phyloP scores from a whole-genome alignment of 1,284 basidiomycete species.

The Sanghuangporus baumii region DNA sequence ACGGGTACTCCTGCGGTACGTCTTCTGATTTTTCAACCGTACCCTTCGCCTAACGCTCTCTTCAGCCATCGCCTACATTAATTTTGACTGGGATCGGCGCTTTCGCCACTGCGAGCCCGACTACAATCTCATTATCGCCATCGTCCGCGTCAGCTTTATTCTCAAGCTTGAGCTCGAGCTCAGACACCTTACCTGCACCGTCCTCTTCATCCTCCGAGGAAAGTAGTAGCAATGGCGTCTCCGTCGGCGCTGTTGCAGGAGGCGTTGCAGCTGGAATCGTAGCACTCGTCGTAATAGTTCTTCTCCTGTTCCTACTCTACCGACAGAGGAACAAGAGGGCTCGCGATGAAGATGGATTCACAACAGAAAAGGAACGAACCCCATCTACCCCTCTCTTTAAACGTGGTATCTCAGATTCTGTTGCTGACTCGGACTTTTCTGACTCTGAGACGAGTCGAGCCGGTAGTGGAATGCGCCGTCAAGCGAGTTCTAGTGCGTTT shows the following conservation, averaged over 20 bases:
- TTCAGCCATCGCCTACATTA: slow-evolving; percentile 9
- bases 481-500: background rate
- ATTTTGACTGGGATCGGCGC: slow-evolving; percentile 12
- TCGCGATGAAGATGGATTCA: background rate
- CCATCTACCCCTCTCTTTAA: background rate
- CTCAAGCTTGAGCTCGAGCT: background rate
- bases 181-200: background rate
- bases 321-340: background rate
- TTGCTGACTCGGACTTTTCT: background rate
- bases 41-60: background rate
- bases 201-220: background rate
- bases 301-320: background rate
- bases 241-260: slow-evolving; percentile 2
- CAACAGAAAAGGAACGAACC: background rate
- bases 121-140: background rate
- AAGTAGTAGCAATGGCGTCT: background rate
- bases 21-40: background rate
- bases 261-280: slow-evolving; percentile 4
- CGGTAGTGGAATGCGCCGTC: background rate
- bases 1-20: slow-evolving; percentile 8
- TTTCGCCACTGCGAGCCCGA: slow-evolving; percentile 8
- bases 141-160: background rate
- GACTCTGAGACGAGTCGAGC: background rate
- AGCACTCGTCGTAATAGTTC: background rate
- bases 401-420: background rate